Percentiles rank a stretch among this genome's conserved stretches.
These are phyloP conservation scores for Microdochium nivale DNA, from an alignment of 2,329 filamentous ascomycete genomes.

Conservation along the genomic window DNA sequence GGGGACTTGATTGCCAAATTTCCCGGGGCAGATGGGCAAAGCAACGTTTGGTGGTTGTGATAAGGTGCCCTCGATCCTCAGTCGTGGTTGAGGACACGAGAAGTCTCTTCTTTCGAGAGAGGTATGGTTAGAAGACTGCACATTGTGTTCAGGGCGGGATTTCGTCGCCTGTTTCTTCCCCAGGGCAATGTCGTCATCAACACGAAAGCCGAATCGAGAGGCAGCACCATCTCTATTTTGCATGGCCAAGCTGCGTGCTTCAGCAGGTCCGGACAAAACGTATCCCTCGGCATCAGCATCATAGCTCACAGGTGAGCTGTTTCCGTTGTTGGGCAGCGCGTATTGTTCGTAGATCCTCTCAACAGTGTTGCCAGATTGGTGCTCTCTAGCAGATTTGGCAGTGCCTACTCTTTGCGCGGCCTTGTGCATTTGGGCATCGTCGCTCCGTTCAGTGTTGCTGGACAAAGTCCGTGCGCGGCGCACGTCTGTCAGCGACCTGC, in stretches of 20 bases:
- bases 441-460: neutral
- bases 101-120: neutral
- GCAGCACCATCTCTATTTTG: slow-evolving; percentile 2
- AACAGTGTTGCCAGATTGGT: slow-evolving; percentile 19
- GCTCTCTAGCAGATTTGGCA: slow-evolving; percentile 3
- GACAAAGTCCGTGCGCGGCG: neutral
- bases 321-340: slow-evolving; percentile 1
- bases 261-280: slow-evolving; percentile 3
- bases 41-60: neutral
- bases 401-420: neutral
- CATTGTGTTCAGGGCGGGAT: neutral
- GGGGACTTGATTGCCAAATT: neutral
- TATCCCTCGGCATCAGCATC: slow-evolving; percentile 1
- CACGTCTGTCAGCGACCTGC: neutral
- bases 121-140: neutral
- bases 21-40: neutral
- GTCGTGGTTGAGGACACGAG: neutral
- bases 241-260: slow-evolving; percentile 1
- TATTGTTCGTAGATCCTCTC: slow-evolving; percentile 23
- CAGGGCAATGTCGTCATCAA: slow-evolving; percentile 2
- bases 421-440: neutral
- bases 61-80: neutral
- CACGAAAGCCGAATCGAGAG: slow-evolving; percentile 5
- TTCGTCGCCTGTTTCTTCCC: neutral
- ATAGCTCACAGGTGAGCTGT: neutral